phyloP scores from a whole-genome alignment of 164 flowering plant species.

The Macadamia tetraphylla region DNA sequence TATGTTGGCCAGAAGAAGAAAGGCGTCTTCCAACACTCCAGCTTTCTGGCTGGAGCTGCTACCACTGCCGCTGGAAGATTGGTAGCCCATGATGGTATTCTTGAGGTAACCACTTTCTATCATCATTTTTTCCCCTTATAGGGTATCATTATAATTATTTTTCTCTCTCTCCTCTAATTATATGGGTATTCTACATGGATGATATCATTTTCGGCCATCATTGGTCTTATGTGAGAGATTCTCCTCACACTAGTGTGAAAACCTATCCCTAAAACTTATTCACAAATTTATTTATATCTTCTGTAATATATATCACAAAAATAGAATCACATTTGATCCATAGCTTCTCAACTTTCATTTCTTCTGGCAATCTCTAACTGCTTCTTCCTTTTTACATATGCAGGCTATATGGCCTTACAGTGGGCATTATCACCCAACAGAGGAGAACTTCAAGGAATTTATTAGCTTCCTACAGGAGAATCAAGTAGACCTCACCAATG shows the following conservation, averaged over 20 bases:
- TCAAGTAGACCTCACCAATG: constrained; percentile 54
- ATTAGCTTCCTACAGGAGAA: constrained; percentile 53
- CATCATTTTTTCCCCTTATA: too few species aligned
- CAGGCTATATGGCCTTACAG: constrained; percentile 85
- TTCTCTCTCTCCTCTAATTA: background rate
- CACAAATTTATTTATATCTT: too few species aligned
- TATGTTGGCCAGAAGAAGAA: constrained; percentile 73
- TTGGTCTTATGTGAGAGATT: too few species aligned
- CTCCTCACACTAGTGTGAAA: too few species aligned
- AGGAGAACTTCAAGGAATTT: constrained; percentile 67
- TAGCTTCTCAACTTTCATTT: too few species aligned
- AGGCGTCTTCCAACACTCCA: constrained; percentile 77
- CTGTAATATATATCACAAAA: too few species aligned
- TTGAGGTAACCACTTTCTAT: constrained; percentile 33
- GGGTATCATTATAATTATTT: too few species aligned
- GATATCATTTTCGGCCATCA: background rate
- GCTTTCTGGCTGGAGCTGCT: constrained; percentile 76
- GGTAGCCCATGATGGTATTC: constrained; percentile 54
- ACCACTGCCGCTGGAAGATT: constrained; percentile 71
- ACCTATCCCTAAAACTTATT: too few species aligned
- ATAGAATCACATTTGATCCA: too few species aligned
- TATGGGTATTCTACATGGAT: background rate
- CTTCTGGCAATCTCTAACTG: too few species aligned
- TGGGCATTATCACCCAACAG: constrained; percentile 79
- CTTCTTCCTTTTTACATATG: background rate